A percentile compares a stretch with the other conserved stretches of the same genome.
These are phyloP conservation scores for Odonthalia washingtoniensis DNA, from an alignment of 31 red algal genomes.

Conservation along the genomic window DNA sequence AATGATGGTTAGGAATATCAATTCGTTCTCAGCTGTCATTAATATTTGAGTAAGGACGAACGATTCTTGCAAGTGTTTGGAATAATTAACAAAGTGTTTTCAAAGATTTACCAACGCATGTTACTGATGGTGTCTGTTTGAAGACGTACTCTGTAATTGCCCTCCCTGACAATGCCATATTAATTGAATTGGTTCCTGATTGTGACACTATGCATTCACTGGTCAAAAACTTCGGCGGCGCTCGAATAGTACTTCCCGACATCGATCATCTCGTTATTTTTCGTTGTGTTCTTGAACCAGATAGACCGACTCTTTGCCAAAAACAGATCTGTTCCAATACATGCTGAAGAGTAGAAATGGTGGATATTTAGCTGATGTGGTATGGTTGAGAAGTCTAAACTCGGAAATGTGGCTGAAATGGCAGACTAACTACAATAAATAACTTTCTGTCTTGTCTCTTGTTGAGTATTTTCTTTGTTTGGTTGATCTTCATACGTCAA, in stretches of 20 bases:
- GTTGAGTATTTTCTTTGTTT: slow-evolving; percentile 94
- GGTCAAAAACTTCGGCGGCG: background rate
- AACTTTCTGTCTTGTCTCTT: slow-evolving; percentile 94
- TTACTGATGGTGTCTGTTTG: slow-evolving; percentile 68
- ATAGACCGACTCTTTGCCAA: background rate
- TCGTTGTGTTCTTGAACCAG: background rate
- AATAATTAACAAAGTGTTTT: slow-evolving; percentile 91
- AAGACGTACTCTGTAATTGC: slow-evolving; percentile 90
- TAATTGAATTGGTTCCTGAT: background rate
- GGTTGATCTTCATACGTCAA: slow-evolving; percentile 95
- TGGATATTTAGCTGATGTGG: slow-evolving; percentile 80
- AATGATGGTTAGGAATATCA: slow-evolving; percentile 91
- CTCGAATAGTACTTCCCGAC: background rate
- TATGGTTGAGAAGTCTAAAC: slow-evolving; percentile 97
- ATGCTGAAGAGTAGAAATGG: slow-evolving; percentile 91
- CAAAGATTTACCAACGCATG: slow-evolving; percentile 58
- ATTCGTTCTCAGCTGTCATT: slow-evolving; percentile 97
- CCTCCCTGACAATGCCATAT: slow-evolving; percentile 71
- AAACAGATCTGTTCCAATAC: slow-evolving; percentile 46
- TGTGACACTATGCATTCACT: background rate
- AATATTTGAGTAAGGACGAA: slow-evolving; percentile 98
- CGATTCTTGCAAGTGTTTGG: slow-evolving; percentile 97
- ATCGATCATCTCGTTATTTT: background rate
- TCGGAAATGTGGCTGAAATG: slow-evolving; percentile 99
- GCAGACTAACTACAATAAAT: slow-evolving; percentile 89